A percentile compares a stretch with the other conserved stretches of the same genome.
Conservation (phyloP, 371 early-diverging fungal species). For the Apophysomyces variabilis region DNA sequence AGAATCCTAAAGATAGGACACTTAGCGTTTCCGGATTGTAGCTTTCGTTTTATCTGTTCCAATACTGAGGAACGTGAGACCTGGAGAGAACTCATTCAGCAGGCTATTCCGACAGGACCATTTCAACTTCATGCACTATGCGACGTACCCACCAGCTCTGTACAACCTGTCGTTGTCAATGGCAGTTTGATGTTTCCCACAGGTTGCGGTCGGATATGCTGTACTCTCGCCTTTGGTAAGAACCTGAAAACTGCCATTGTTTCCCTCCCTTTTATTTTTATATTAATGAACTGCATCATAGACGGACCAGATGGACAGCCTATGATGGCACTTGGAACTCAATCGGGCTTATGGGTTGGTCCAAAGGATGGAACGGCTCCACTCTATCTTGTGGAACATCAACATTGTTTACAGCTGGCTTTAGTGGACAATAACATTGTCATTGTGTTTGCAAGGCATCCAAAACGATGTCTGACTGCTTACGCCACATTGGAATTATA, state of each 20-base stretch:
- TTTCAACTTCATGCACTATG: conserved; percentile 18
- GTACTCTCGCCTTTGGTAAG: conserved; percentile 20
- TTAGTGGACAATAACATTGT: conserved; percentile 26
- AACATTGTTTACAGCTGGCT: conserved; percentile 28
- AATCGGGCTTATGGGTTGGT: conserved; percentile 34
- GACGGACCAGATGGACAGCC: conserved; percentile 3
- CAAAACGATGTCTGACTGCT: conserved; percentile 19
- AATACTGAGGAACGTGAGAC: conserved; percentile 20
- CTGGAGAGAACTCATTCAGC: conserved; percentile 15
- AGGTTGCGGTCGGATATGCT: conserved; percentile 25
- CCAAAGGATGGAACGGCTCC: conserved; percentile 20
- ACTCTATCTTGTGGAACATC: conserved; percentile 20
- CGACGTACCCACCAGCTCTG: conserved; percentile 16
- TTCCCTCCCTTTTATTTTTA: background rate
- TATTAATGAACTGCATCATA: too few species aligned
- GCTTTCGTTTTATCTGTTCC: conserved; percentile 15
- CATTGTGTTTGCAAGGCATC: conserved; percentile 12
- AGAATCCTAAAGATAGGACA: conserved; percentile 19
- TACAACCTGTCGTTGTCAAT: conserved; percentile 11
- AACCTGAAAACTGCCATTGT: background rate
- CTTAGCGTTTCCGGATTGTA: conserved; percentile 17
- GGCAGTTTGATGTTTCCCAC: conserved; percentile 19
- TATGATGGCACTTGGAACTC: conserved; percentile 30
- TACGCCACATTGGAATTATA: conserved; percentile 9
- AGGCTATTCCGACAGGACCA: conserved; percentile 15